Base-by-base conservation (phyloP, 768 basidiomycete species). In the Lactarius evosmus region DNA sequence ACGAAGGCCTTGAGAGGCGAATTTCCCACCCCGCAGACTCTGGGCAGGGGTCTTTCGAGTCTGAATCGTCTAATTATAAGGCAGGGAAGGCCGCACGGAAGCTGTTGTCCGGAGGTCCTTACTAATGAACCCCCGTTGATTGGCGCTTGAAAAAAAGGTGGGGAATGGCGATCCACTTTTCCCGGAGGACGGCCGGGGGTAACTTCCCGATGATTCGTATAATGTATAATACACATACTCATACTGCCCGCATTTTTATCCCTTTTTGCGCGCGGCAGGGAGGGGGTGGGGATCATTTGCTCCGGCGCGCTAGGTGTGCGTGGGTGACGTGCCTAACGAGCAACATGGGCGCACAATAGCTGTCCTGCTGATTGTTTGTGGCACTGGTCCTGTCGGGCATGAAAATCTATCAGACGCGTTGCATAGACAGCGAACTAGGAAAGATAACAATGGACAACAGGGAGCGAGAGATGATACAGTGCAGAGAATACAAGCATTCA, bases 381-480 rank as follows among this genome's bases (percentile, higher is more conserved):
- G n/a, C 46, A 46, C 46, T 38, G 16, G 16, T 38, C 36, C 36
- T 46, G 22, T 46, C 46, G 22, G 46, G 25, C 44, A 46, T 25
- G 46, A 22, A 41, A 46, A 46, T 25, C 2, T 6, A 46, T 46
- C 46, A 46, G 46, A 46, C 11, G 22, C 11, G 11, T 46, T 46
- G 5, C 46, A 52, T 17, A 27, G 29, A 29, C 51, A 30, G 19
- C 29, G 51, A 7, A 16, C 25, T 14, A 16, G 29, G 27, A 27
- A 27, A 12, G 17, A 32, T 16, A 52, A 19, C 27, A n/a, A 30
- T 52, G 51, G 9, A 19, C 29, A 57, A 56, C n/a, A 49, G 12
- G 7, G 27, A 61, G 32, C 6, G 52, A 25, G 46, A 25, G n/a
- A 25, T 61, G n/a, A 25, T 61, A 61, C 40, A 32, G 17, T 46